Evolutionary conservation across 2,329 filamentous ascomycete genomes (phyloP).

Genomic region (Metarhizium anisopliae): DNA sequence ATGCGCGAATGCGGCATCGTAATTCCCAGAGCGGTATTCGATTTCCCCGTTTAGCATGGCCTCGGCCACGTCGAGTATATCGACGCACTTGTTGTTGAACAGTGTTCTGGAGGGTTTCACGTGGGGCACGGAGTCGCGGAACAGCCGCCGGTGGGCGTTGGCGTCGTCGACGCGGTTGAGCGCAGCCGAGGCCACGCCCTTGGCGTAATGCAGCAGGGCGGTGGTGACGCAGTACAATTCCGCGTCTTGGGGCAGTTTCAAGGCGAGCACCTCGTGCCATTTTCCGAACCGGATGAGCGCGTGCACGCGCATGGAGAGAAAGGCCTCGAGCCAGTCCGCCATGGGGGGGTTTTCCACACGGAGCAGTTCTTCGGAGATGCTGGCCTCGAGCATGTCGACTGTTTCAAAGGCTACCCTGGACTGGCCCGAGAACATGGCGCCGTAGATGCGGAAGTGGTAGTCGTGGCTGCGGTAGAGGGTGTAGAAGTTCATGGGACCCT

Average conservation of each 20-base stretch:
- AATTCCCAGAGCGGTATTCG: constrained; percentile 55
- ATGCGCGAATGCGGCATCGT: constrained; percentile 48
- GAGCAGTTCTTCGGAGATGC: constrained; percentile 55
- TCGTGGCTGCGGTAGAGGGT: constrained; percentile 68
- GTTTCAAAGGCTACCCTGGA: constrained; percentile 54
- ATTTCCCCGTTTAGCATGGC: constrained; percentile 68
- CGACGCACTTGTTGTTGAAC: constrained; percentile 30
- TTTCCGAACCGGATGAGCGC: constrained; percentile 63
- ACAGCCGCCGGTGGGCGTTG: constrained; percentile 37
- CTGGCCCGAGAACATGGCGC: constrained; percentile 68
- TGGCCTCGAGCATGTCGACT: constrained; percentile 46
- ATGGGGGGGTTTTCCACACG: constrained; percentile 59
- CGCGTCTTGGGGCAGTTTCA: constrained; percentile 47
- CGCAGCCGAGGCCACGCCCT: constrained; percentile 57
- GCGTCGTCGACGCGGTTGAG: constrained; percentile 47
- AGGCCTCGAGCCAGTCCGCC: constrained; percentile 71
- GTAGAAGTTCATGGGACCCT: constrained; percentile 63
- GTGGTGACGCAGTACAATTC: constrained; percentile 60
- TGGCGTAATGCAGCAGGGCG: constrained; percentile 59
- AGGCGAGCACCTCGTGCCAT: constrained; percentile 56
- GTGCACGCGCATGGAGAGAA: constrained; percentile 58
- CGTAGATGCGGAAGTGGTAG: constrained; percentile 67
- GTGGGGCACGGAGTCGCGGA: constrained; percentile 37
- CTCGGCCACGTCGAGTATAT: constrained; percentile 55
- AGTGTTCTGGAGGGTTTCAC: constrained; percentile 51